These are phyloP conservation scores for Podaxis carcinomalis DNA, from an alignment of 768 basidiomycete genomes.

Conservation along the genomic window DNA sequence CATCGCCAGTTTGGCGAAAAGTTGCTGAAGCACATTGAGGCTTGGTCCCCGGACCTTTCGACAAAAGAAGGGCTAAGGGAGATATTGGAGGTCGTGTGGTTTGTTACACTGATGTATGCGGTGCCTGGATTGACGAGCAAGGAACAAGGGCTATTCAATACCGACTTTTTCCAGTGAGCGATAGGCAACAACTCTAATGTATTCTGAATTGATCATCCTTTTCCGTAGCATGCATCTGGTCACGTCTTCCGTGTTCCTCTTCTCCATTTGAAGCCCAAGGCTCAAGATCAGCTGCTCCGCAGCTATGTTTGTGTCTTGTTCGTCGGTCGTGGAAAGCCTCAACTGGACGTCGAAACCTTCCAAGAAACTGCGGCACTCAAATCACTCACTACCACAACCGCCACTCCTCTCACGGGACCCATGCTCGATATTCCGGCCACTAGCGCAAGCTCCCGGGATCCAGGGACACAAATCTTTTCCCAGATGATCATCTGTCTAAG, in stretches of 20 bases:
- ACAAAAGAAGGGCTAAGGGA: conserved; percentile 25
- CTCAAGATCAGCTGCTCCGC: conserved; percentile 49
- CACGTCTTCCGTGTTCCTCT: conserved; percentile 62
- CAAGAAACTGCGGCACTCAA: conserved; percentile 9
- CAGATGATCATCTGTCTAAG: conserved; percentile 48
- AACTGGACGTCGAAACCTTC: conserved; percentile 43
- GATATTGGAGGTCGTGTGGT: conserved; percentile 59
- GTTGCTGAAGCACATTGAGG: conserved; percentile 39
- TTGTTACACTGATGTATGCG: conserved; percentile 49
- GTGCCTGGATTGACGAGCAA: conserved; percentile 46
- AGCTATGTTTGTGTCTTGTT: conserved; percentile 55
- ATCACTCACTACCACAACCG: not conserved
- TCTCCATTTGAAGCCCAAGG: conserved; percentile 32
- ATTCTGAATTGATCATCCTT: not conserved
- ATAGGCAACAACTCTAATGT: not conserved
- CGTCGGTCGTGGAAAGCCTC: conserved; percentile 51
- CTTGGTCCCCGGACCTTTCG: conserved; percentile 28
- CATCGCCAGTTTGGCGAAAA: conserved; percentile 31
- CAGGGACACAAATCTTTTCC: conserved; percentile 58
- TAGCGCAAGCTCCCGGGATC: conserved; percentile 39
- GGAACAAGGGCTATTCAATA: conserved; percentile 33
- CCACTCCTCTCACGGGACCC: conserved; percentile 18
- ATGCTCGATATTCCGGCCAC: conserved; percentile 25
- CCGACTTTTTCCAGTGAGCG: conserved; percentile 59
- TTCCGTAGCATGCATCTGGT: conserved; percentile 59